phyloP scores from a whole-genome alignment of 75 land plant species.

The Sequoiadendron giganteum region DNA sequence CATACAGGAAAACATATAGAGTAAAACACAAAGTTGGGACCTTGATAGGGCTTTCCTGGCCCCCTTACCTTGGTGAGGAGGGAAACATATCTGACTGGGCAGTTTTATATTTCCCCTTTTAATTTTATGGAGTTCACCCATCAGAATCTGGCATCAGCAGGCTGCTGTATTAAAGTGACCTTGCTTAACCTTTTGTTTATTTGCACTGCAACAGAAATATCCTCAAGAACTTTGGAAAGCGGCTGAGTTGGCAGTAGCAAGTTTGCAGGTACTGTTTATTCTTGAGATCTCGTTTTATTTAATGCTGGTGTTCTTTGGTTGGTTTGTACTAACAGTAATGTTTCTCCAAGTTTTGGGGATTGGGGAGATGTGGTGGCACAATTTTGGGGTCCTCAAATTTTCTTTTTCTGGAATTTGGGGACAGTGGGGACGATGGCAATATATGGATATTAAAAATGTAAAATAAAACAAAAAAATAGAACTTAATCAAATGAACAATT shows the following conservation, averaged over 20 bases:
- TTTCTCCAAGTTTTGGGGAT: too few relatives aligned
- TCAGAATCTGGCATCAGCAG: neutral
- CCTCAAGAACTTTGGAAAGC: slow-evolving; percentile 77
- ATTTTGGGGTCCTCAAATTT: too few relatives aligned
- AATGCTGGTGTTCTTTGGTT: neutral
- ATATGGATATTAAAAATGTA: too few relatives aligned
- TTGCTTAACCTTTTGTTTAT: neutral
- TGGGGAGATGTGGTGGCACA: too few relatives aligned
- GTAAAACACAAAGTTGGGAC: neutral
- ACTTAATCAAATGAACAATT: too few relatives aligned
- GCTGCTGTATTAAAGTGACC: neutral
- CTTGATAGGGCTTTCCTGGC: neutral
- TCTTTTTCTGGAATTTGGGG: too few relatives aligned
- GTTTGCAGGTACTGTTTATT: slow-evolving; percentile 67
- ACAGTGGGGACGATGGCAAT: too few relatives aligned
- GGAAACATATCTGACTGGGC: neutral
- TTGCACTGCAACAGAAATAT: slow-evolving; percentile 57
- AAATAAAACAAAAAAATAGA: too few relatives aligned
- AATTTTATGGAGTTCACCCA: neutral
- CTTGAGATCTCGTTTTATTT: neutral
- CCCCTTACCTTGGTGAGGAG: neutral
- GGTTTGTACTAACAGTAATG: neutral
- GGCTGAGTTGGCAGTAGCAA: slow-evolving; percentile 90
- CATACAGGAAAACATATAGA: neutral
- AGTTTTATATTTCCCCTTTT: neutral